Evolutionary conservation across 83 land plant genomes (phyloP).

Genomic region (Picea mariana): DNA sequence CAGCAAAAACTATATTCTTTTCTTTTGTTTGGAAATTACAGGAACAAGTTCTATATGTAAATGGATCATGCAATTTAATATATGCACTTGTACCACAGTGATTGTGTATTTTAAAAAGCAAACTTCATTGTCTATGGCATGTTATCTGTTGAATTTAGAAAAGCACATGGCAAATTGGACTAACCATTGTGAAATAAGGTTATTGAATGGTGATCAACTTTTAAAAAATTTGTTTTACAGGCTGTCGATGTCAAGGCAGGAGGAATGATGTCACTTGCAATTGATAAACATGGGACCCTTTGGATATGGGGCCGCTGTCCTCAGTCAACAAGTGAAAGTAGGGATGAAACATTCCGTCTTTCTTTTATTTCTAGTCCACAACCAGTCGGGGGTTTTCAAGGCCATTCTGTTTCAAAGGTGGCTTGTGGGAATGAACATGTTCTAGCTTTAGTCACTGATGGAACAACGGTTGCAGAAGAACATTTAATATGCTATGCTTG

Average conservation of each 20-base stretch:
- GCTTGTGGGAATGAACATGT: conserved; percentile 91
- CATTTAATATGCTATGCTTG: conserved; percentile 66
- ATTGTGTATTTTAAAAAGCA: no score
- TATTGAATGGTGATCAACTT: no score
- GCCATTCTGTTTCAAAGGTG: conserved; percentile 67
- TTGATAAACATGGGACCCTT: conserved; percentile 63
- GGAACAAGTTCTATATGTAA: no score
- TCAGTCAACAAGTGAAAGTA: conserved; percentile 19
- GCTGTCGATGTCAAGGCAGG: conserved; percentile 67
- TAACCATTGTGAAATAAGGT: no score
- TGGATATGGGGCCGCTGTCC: conserved; percentile 95
- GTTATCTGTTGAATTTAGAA: no score
- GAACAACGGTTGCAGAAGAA: conserved; percentile 43
- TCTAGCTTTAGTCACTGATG: conserved; percentile 57
- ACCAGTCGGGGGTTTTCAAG: conserved; percentile 61
- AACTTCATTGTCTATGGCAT: no score
- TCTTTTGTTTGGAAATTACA: no score
- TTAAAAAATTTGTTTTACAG: conserved; percentile 25
- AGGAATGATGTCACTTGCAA: conserved; percentile 88
- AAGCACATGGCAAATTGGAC: no score
- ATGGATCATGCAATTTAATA: no score
- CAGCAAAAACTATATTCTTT: no score
- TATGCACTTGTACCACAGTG: no score
- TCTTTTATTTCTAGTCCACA: conserved; percentile 43
- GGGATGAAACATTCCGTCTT: conserved; percentile 37